Evolutionary conservation across 2,329 filamentous ascomycete species (phyloP), one percentile per base, ranked within the genome.

Genomic region (Monilinia fructicola): DNA sequence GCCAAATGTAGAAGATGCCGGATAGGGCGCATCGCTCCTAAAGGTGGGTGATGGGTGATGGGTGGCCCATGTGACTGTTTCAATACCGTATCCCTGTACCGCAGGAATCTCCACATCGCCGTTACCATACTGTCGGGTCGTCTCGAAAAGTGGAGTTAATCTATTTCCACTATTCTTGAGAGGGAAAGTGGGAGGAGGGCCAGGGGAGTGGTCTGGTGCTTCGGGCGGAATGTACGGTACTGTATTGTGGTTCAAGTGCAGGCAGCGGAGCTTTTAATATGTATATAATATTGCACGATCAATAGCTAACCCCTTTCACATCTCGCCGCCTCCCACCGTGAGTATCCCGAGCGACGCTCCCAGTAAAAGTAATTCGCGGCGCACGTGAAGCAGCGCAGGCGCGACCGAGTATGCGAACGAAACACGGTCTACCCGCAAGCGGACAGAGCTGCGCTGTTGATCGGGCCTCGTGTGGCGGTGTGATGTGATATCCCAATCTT

Each of bases 61-160:
- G 42, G 28, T 60, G 56, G 44, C 42, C 56, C 56, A 60, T 60
- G 56, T 60, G 56, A 60, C 44, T 35, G 23, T 35, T 60, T 38
- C 31, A n/a, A 59, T n/a, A 59, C 40, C 35, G 28, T 6, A 48
- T 21, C 56, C 56, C 56, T 60, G 56, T 60, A 23, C 56, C 56
- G 44, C 44, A 50, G 44, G 21, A 60, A 50, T 46, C 56, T 60
- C 56, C 42, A 50, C 42, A 38, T 60, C 38, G 56, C 9, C 3
- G 28, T 60, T 48, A 48, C 56, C 56, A 50, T 35, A 23, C 56
- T 60, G 56, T 60, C 56, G 56, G 56, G 56, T 60, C 56, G 44
- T 60, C n/a, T 28, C 18, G 18, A 50, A 60, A 50, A 50, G 56
- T 60, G 56, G 44, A 60, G 44, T 48, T n/a, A 26, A 48, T 50